Base-by-base conservation (phyloP, 2,329 filamentous ascomycete genomes). In the Stylonectria norvegica region DNA sequence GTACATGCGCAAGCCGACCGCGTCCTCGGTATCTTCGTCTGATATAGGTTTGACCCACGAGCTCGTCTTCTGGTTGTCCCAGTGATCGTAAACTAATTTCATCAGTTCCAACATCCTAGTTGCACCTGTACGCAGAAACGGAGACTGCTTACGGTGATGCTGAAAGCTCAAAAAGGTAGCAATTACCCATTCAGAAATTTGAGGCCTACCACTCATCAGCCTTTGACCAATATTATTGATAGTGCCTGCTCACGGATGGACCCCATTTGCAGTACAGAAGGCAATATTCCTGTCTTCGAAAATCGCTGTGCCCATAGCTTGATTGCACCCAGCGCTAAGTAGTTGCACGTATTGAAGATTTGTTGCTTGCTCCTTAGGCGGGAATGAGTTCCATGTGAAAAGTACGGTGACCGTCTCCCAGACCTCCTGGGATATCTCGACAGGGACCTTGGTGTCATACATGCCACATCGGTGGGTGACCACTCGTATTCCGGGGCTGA, bases 1-100 rank as follows among this genome's bases (percentile, higher is more conserved):
- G 20, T 38, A 41, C 42, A 45, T 30, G 14, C 38, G 17, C 22
- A 45, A 31, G 1, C 38, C 42, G 4, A 53, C 49, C 27, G 52
- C 48, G 40, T 50, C 36, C 29, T 53, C 47, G 25, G 42, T 45
- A 14, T 45, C 42, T 20, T 45, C 42, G 12, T 45, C 38, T 4
- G 42, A 41, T 6, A 16, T 25, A 18, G 42, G 42, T 5, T 45
- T 34, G 10, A 48, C 37, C 49, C 50, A 37, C 35, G 28, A 30
- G 6, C 23, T 40, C 12, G 28, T 22, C 34, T 46, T 48, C 36
- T 50, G 30, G 18, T 22, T 42, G 18, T 50, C 44, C 9, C 38
- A n/a, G 39, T 43, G 36, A 32, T 46, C 38, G 29, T 36, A 43
- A 28, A 48, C 20, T 48, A 30, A 15, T 10, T 30, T 30, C 28